These are phyloP conservation scores for Neonothopanus nambi DNA, from an alignment of 1,284 basidiomycete species.

Conservation along the genomic window DNA sequence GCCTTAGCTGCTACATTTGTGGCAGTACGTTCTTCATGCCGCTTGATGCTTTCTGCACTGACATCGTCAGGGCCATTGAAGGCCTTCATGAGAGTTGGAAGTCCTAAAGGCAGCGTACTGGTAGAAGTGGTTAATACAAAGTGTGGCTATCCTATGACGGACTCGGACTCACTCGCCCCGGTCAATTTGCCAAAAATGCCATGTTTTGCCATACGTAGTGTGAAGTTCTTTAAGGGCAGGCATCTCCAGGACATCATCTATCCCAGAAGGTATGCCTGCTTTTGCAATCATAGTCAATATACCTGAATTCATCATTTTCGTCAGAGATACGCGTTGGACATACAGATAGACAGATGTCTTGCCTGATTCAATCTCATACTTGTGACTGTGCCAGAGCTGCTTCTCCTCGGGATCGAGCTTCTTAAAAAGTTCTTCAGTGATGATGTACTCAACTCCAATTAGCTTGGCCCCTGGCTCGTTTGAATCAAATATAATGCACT, in stretches of 20 bases:
- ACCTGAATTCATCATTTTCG: background rate
- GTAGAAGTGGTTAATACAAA: background rate
- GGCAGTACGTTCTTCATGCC: slow-evolving; percentile 8
- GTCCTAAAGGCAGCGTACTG: slow-evolving; percentile 9
- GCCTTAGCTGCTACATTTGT: slow-evolving; percentile 8
- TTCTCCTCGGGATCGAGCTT: slow-evolving; percentile 12
- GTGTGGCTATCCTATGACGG: background rate
- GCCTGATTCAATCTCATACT: slow-evolving; percentile 14
- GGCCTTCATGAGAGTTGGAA: slow-evolving; percentile 12
- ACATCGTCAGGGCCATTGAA: slow-evolving; percentile 7
- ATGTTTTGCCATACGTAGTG: slow-evolving; percentile 14
- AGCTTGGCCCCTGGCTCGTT: slow-evolving; percentile 11
- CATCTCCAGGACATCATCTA: slow-evolving; percentile 10
- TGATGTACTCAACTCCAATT: slow-evolving; percentile 13
- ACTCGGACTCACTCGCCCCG: slow-evolving; percentile 5
- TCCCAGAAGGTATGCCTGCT: slow-evolving; percentile 7
- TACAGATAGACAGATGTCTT: background rate
- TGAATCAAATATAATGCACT: slow-evolving; percentile 13
- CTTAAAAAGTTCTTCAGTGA: slow-evolving; percentile 7
- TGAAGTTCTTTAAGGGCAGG: slow-evolving; percentile 11
- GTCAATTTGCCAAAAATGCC: slow-evolving; percentile 15
- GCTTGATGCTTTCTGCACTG: slow-evolving; percentile 1
- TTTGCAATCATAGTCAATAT: slow-evolving; percentile 14
- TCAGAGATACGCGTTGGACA: background rate
- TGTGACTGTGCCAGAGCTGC: slow-evolving; percentile 14